phyloP scores from a whole-genome alignment of 2,329 filamentous ascomycete species.

The Beauveria australis region DNA sequence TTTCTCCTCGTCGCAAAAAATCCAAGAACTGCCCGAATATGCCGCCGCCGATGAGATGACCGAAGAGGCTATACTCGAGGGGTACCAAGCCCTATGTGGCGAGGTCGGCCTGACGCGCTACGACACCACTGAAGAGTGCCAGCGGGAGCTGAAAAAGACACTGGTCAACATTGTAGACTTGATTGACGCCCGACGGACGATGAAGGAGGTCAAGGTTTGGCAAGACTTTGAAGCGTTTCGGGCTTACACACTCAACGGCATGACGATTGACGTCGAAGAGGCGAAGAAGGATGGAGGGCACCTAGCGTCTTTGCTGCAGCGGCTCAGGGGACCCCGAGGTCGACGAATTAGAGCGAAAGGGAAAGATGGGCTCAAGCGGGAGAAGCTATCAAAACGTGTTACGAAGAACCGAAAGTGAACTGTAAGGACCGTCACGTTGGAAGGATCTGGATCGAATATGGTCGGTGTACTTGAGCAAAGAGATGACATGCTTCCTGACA shows the following conservation, averaged over 20 bases:
- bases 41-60: not conserved
- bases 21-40: not conserved
- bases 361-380: not conserved
- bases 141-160: conserved; percentile 17
- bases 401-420: not conserved
- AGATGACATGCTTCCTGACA: no score
- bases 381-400: not conserved
- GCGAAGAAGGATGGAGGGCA: conserved; percentile 18
- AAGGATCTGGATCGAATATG: no score
- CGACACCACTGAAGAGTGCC: conserved; percentile 17
- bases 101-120: conserved; percentile 19
- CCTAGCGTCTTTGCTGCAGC: conserved; percentile 18
- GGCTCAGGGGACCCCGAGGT: not conserved
- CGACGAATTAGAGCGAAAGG: conserved; percentile 45
- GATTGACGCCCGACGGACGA: conserved; percentile 21
- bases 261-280: conserved; percentile 16
- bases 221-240: conserved; percentile 19
- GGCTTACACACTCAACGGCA: conserved; percentile 18
- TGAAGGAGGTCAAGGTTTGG: conserved; percentile 19
- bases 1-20: conserved; percentile 18
- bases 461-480: not conserved
- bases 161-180: conserved; percentile 25
- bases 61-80: conserved; percentile 15
- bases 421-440: not conserved
- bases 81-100: conserved; percentile 21